Base-by-base conservation (phyloP, 305 asterid species). In the Solanum hybrid region DNA sequence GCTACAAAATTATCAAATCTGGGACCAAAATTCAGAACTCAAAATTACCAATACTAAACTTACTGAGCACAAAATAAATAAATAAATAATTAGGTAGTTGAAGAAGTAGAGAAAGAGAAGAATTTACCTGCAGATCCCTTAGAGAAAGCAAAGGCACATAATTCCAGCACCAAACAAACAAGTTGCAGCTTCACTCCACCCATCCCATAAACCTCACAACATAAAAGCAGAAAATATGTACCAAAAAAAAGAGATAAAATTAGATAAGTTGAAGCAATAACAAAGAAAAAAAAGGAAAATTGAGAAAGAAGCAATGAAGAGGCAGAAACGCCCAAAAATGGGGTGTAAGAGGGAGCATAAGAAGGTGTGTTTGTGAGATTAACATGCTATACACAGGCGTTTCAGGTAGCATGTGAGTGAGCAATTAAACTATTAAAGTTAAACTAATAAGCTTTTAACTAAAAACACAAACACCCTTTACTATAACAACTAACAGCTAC, bases 41-140 rank as follows among this genome's bases (percentile, higher is more conserved):
- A 51, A 87, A 84, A 26, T 77, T 29, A 27, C 7, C 60, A 86
- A 86, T 35, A 86, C 64, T 34, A 10, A 37, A 86, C 45, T 86
- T 27, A 11, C 31, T 31, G 31, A 78, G 85, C 56, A 78, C n/a
- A 38, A 15, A 80, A 86, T 29, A 36, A 69, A 32, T 32, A 32
- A 56, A 89, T 45, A 78, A 56, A 89, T 71, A 78, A 89, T 42
- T 86, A 71, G 42, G 69, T 27, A 36, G 8, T 13, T 80, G 86
- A 81, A 56, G 34, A 89, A 36, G 56, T 27, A 72, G 78, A 66
- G 7, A 87, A 90, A 51, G 88, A 75, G 82, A 88, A 92, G 37
- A 90, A 88, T 92, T 92, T 92, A 96, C 98, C 98, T 89, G 96
- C 92, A 95, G 95, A 94, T 94, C 93, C 98, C 89, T 90, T 96